phyloP scores from a whole-genome alignment of 2,329 filamentous ascomycete species.

The Penicillium sp. region DNA sequence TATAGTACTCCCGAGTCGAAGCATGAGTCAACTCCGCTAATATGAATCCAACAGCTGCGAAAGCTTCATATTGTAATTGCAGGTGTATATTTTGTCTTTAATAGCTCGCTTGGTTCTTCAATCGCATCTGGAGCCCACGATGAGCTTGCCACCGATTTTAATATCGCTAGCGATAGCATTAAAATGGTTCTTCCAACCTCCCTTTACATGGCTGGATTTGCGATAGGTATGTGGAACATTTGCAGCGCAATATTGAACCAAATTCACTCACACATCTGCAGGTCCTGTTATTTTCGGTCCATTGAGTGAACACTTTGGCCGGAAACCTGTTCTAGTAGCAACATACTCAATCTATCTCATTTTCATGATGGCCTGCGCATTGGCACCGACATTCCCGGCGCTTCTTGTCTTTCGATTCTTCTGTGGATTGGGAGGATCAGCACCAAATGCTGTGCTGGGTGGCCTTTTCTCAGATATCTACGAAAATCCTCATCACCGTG shows the following conservation, averaged over 20 bases:
- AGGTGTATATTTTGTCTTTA: constrained; percentile 17
- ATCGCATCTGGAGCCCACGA: constrained; percentile 18
- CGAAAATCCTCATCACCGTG: constrained; percentile 30
- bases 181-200: constrained; percentile 32
- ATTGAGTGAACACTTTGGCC: constrained; percentile 39
- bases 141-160: constrained; percentile 13
- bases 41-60: not conserved
- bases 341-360: constrained; percentile 45
- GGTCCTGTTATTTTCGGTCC: constrained; percentile 40
- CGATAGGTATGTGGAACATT: not conserved
- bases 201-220: constrained; percentile 29
- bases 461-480: constrained; percentile 8
- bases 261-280: constrained; percentile 21
- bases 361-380: constrained; percentile 41
- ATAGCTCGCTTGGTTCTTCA: constrained; percentile 20
- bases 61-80: constrained; percentile 13
- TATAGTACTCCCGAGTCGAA: not conserved
- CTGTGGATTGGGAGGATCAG: constrained; percentile 36
- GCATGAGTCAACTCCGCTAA: not conserved
- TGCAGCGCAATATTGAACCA: too few species aligned
- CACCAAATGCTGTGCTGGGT: constrained; percentile 34
- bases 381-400: constrained; percentile 38
- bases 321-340: constrained; percentile 43
- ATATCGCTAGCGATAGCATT: constrained; percentile 15
- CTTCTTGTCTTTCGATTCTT: constrained; percentile 43